phyloP scores from a whole-genome alignment of 169 alveolate genomes.

The Plasmodium blacklocki region DNA sequence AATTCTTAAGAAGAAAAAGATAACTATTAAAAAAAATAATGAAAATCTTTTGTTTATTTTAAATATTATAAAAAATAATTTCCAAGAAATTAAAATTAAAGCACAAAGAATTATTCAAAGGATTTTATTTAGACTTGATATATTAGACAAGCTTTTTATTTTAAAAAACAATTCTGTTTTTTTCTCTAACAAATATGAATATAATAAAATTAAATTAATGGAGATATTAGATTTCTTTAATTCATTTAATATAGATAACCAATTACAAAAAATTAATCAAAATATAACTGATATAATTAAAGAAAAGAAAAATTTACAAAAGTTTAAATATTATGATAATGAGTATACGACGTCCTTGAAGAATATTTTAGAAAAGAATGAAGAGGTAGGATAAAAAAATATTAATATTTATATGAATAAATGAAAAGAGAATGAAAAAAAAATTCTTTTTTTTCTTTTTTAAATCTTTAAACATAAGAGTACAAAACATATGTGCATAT shows the following conservation, averaged over 20 bases:
- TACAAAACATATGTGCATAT: too few species aligned
- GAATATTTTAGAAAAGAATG: conserved; percentile 41
- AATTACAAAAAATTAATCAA: conserved; percentile 74
- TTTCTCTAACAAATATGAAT: conserved; percentile 72
- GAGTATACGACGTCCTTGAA: conserved; percentile 52
- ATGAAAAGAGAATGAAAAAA: too few species aligned
- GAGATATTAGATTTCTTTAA: conserved; percentile 68
- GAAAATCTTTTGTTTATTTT: conserved; percentile 76
- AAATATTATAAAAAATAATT: conserved; percentile 75
- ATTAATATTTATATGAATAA: neutral
- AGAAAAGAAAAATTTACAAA: conserved; percentile 52
- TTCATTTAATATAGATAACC: conserved; percentile 63
- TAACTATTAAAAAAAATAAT: conserved; percentile 62
- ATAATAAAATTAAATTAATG: conserved; percentile 62
- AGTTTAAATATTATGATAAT: conserved; percentile 31
- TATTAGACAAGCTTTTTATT: conserved; percentile 66
- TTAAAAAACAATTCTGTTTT: conserved; percentile 71
- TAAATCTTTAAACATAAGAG: too few species aligned
- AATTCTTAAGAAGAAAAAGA: conserved; percentile 62
- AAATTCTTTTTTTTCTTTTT: too few species aligned
- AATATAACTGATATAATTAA: conserved; percentile 53
- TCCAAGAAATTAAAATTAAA: conserved; percentile 71
- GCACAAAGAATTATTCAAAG: conserved; percentile 73
- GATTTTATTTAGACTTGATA: conserved; percentile 61
- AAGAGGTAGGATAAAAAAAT: conserved; percentile 40